phyloP scores from a whole-genome alignment of 1,139 yeast genomes.

The Sugiyamaella grinbergsii region DNA sequence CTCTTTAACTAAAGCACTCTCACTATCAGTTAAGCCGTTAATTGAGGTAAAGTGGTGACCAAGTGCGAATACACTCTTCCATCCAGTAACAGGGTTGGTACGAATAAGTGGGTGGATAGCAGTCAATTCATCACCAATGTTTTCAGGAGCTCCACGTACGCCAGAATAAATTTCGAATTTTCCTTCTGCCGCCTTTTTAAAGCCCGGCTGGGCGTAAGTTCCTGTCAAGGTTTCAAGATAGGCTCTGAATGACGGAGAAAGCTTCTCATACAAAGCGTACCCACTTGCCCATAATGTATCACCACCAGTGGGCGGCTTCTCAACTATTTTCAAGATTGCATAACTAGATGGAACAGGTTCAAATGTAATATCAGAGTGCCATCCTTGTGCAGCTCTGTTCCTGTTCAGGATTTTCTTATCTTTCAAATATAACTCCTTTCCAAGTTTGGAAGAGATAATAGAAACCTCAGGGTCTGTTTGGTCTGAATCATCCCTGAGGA shows the following conservation, averaged over 20 bases:
- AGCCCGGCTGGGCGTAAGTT: constrained; percentile 36
- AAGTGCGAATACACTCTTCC: constrained; percentile 52
- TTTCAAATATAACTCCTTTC: constrained; percentile 29
- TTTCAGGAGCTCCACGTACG: constrained; percentile 42
- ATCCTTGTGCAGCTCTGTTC: constrained; percentile 30
- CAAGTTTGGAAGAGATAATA: constrained; percentile 34
- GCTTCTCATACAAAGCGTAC: constrained; percentile 51
- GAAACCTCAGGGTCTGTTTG: constrained; percentile 32
- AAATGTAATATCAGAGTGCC: constrained; percentile 53
- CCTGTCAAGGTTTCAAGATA: constrained; percentile 47
- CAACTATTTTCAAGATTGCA: constrained; percentile 48
- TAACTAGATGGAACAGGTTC: constrained; percentile 51
- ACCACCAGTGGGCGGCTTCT: constrained; percentile 50
- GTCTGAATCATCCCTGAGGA: constrained; percentile 27
- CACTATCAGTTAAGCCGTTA: constrained; percentile 49
- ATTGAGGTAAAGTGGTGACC: constrained; percentile 46
- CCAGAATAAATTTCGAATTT: constrained; percentile 44
- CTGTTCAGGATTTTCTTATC: constrained; percentile 17
- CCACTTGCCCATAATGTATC: constrained; percentile 52
- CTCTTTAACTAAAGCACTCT: constrained; percentile 46
- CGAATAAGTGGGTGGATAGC: constrained; percentile 52
- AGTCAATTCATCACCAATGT: constrained; percentile 34
- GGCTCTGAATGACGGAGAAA: constrained; percentile 48
- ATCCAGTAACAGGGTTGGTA: constrained; percentile 59
- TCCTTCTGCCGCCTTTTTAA: constrained; percentile 37